These are phyloP conservation scores for Sideroxylon spinosum DNA, from an alignment of 179 eudicot species.

Conservation along the genomic window DNA sequence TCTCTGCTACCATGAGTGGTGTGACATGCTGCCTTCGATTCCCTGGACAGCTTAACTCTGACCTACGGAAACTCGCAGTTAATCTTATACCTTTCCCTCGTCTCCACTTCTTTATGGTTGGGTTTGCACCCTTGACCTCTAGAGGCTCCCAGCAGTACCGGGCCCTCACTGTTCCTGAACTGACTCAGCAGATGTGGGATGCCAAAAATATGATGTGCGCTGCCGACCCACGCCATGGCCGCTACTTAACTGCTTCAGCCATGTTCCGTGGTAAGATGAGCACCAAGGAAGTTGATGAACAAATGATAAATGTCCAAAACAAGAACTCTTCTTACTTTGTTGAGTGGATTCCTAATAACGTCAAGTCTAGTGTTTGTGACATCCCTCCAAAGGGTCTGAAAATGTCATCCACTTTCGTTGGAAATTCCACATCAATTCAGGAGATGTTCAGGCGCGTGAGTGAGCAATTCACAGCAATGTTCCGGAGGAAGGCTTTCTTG, in stretches of 20 bases:
- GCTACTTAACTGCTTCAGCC: conserved; percentile 84
- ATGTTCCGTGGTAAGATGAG: conserved; percentile 88
- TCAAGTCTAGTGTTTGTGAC: conserved; percentile 77
- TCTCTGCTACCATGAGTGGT: conserved; percentile 80
- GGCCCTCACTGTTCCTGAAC: conserved; percentile 69
- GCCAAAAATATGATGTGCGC: conserved; percentile 86
- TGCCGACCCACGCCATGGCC: conserved; percentile 81
- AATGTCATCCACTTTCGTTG: conserved; percentile 76
- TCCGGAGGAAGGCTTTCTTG: conserved; percentile 84
- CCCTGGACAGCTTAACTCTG: conserved; percentile 79
- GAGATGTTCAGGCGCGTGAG: conserved; percentile 85
- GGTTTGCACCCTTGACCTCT: conserved; percentile 76
- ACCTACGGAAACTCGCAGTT: conserved; percentile 63
- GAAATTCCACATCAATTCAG: conserved; percentile 74
- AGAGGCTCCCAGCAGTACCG: conserved; percentile 80
- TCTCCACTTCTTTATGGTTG: conserved; percentile 86
- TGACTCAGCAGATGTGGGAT: conserved; percentile 93
- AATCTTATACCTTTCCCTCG: conserved; percentile 79
- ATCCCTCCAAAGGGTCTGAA: conserved; percentile 67
- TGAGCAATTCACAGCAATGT: conserved; percentile 86
- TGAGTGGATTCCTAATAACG: conserved; percentile 84
- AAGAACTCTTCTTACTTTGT: conserved; percentile 82
- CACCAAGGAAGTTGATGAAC: conserved; percentile 76
- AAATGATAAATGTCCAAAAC: conserved; percentile 73
- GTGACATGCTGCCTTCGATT: conserved; percentile 77